phyloP scores from a whole-genome alignment of 108 stramenopile species.

The Asterionellopsis glacialis region DNA sequence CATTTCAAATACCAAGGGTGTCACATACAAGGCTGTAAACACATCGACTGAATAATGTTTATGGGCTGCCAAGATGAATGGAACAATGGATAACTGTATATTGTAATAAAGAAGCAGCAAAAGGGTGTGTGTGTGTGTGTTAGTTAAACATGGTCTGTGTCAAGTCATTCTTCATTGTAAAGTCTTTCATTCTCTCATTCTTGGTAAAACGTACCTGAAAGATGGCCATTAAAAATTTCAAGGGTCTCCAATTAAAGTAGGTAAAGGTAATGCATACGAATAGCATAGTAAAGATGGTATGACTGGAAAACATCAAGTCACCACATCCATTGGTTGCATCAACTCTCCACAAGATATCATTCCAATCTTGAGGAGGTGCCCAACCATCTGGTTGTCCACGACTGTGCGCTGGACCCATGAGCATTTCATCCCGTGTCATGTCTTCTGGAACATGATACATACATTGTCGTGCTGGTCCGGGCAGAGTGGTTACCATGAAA shows the following conservation, averaged over 20 bases:
- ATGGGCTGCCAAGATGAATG: conserved; percentile 23
- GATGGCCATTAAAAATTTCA: conserved; percentile 17
- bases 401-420: conserved; percentile 5
- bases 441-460: conserved; percentile 24
- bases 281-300: conserved; percentile 25
- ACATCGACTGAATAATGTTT: conserved; percentile 36
- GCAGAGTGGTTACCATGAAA: conserved; percentile 24
- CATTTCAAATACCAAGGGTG: conserved; percentile 26
- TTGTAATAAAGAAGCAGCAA: background rate
- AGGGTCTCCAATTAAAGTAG: conserved; percentile 24
- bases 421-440: conserved; percentile 16
- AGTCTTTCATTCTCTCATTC: background rate
- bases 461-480: conserved; percentile 27
- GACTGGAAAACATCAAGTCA: conserved; percentile 33
- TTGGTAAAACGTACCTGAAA: background rate
- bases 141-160: background rate
- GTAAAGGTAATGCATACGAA: conserved; percentile 20
- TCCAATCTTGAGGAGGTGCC: conserved; percentile 14
- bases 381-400: conserved; percentile 16
- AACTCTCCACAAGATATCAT: conserved; percentile 16
- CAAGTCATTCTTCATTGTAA: too few relatives aligned
- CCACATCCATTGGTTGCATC: conserved; percentile 32
- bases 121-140: background rate
- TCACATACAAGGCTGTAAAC: conserved; percentile 26
- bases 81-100: conserved; percentile 13